phyloP scores from a whole-genome alignment of 2,329 filamentous ascomycete genomes.

The Cladobotryum protrusum region DNA sequence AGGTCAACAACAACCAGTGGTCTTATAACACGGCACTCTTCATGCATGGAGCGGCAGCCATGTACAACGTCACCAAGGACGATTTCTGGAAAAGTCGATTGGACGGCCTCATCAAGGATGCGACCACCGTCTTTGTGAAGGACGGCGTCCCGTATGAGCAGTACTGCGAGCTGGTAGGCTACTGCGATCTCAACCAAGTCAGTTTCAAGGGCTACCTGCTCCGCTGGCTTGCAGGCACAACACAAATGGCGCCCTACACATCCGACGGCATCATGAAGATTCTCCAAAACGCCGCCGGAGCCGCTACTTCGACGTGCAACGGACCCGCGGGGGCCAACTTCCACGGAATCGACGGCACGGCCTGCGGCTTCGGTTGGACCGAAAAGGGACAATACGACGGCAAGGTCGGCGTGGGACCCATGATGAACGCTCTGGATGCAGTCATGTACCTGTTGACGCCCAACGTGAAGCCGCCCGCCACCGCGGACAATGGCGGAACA shows the following conservation, averaged over 20 bases:
- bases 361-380: conserved; percentile 64
- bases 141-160: conserved; percentile 55
- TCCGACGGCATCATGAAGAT: conserved; percentile 43
- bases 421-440: conserved; percentile 61
- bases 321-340: conserved; percentile 39
- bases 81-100: conserved; percentile 52
- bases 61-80: conserved; percentile 54
- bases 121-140: conserved; percentile 48
- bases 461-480: conserved; percentile 39
- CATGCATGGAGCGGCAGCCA: conserved; percentile 54
- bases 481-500: conserved; percentile 52
- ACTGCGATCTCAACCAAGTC: conserved; percentile 65
- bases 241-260: conserved; percentile 49
- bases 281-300: conserved; percentile 44
- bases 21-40: conserved; percentile 64
- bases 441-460: conserved; percentile 54
- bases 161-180: conserved; percentile 54
- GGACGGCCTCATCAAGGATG: conserved; percentile 49
- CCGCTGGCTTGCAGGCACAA: conserved; percentile 56
- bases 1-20: conserved; percentile 56
- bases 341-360: conserved; percentile 49
- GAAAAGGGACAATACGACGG: conserved; percentile 49
- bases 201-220: conserved; percentile 71
- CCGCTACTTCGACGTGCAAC: conserved; percentile 46
- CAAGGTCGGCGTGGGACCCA: conserved; percentile 56